Evolutionary conservation across 208 protist species (phyloP).

Genomic region (Naegleria fowleri): DNA sequence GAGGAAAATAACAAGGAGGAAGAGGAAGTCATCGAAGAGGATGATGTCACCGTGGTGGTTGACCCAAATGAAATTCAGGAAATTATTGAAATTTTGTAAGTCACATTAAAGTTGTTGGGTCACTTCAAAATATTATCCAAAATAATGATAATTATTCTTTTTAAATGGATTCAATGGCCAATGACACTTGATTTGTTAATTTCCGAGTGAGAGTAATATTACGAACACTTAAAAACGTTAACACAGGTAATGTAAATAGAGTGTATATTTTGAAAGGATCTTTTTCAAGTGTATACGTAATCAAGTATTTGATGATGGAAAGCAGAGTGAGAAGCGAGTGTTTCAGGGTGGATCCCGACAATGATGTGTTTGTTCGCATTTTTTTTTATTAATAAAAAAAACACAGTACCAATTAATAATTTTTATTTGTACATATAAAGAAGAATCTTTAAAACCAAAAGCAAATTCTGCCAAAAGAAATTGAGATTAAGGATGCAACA

Average conservation of each 20-base stretch:
- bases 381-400: too few species aligned
- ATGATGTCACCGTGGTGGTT: too few species aligned
- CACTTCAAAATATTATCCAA: not conserved
- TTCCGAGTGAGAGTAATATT: not conserved
- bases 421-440: too few species aligned
- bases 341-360: too few species aligned
- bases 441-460: too few species aligned
- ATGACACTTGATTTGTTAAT: not conserved
- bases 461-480: too few species aligned
- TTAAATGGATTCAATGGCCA: not conserved
- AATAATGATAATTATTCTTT: not conserved
- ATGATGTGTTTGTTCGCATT: too few species aligned
- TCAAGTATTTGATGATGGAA: not conserved
- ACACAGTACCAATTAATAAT: too few species aligned
- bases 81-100: not conserved
- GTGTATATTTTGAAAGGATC: not conserved
- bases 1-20: too few species aligned
- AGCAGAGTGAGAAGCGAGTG: too few species aligned
- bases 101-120: not conserved
- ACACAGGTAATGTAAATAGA: not conserved
- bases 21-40: too few species aligned
- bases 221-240: not conserved
- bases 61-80: not conserved
- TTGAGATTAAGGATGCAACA: too few species aligned
- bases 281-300: not conserved